These are phyloP conservation scores for Irpex sp. DNA, from an alignment of 1,284 basidiomycete species.

Conservation along the genomic window DNA sequence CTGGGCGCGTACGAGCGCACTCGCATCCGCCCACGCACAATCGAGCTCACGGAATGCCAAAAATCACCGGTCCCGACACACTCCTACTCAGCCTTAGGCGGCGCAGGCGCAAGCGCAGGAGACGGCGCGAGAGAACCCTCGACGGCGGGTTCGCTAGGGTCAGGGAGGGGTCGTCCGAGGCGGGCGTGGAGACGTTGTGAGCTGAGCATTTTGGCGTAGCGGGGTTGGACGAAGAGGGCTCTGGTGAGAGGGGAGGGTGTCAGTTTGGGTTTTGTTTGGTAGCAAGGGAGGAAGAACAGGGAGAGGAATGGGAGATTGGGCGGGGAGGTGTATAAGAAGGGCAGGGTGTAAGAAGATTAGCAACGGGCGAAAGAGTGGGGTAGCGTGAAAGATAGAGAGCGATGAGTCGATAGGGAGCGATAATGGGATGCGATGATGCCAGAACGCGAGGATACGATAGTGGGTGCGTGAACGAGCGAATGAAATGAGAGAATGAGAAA, in stretches of 20 bases:
- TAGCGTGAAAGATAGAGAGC: neutral
- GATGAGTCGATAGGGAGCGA: neutral
- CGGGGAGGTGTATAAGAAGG: too few species aligned
- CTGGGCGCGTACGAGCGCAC: too few species aligned
- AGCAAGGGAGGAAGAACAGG: neutral
- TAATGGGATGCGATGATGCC: too few species aligned
- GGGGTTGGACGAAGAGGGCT: constrained; percentile 62
- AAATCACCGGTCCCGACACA: too few species aligned
- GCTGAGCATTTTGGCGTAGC: constrained; percentile 54
- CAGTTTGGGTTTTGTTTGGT: neutral
- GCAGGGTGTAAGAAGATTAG: too few species aligned
- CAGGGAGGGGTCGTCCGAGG: constrained; percentile 25
- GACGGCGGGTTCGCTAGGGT: constrained; percentile 18
- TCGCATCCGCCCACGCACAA: too few species aligned
- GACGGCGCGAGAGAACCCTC: constrained; percentile 21
- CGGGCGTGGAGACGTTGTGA: constrained; percentile 27
- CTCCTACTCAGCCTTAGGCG: neutral
- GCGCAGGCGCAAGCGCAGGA: constrained; percentile 14
- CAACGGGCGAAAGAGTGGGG: too few species aligned
- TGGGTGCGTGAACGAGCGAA: too few species aligned
- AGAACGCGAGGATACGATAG: too few species aligned
- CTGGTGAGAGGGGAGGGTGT: constrained; percentile 24
- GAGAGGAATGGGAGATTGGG: too few species aligned
- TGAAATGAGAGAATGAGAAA: too few species aligned
- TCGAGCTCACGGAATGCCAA: too few species aligned